Percentiles rank a stretch among this genome's conserved stretches.
Conservation (phyloP, 2,329 filamentous ascomycete genomes). For the Lecanicillium sp. region DNA sequence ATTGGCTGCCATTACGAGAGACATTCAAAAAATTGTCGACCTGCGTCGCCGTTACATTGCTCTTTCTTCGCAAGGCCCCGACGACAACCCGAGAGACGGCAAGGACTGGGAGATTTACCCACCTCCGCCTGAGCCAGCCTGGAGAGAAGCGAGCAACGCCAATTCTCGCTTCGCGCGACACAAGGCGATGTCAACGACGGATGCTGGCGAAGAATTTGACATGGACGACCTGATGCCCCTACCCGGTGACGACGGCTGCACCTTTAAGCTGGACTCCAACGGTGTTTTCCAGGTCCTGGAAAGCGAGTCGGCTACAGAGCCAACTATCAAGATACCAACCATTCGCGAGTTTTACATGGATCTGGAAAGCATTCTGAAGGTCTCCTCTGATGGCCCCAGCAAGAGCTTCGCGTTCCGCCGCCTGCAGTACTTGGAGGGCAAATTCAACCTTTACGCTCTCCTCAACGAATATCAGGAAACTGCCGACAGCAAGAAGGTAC, state of each 20-base stretch:
- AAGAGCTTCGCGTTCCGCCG: conserved; percentile 97
- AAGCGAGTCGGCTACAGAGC: conserved; percentile 55
- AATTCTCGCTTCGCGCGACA: conserved; percentile 37
- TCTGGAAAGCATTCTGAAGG: conserved; percentile 74
- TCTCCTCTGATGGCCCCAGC: conserved; percentile 91
- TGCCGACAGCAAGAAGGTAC: conserved; percentile 94
- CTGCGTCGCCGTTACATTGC: conserved; percentile 82
- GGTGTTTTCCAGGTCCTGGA: conserved; percentile 93
- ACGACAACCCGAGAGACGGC: conserved; percentile 84
- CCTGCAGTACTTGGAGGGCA: conserved; percentile 91
- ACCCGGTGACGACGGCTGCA: conserved; percentile 63
- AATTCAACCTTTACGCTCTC: conserved; percentile 90
- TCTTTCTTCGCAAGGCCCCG: conserved; percentile 72
- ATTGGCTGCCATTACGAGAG: conserved; percentile 77
- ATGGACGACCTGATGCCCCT: conserved; percentile 72
- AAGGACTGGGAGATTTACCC: conserved; percentile 85
- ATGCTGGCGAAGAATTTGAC: conserved; percentile 89
- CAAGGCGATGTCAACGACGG: conserved; percentile 76
- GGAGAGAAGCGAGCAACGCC: conserved; percentile 44
- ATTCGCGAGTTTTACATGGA: conserved; percentile 96
- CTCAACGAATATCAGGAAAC: conserved; percentile 98
- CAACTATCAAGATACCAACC: conserved; percentile 79
- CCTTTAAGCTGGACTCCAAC: conserved; percentile 71
- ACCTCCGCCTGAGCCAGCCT: conserved; percentile 83
- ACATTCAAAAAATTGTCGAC: conserved; percentile 85